Evolutionary conservation across 2,329 filamentous ascomycete species (phyloP).

Genomic region (Drechslera avenae): DNA sequence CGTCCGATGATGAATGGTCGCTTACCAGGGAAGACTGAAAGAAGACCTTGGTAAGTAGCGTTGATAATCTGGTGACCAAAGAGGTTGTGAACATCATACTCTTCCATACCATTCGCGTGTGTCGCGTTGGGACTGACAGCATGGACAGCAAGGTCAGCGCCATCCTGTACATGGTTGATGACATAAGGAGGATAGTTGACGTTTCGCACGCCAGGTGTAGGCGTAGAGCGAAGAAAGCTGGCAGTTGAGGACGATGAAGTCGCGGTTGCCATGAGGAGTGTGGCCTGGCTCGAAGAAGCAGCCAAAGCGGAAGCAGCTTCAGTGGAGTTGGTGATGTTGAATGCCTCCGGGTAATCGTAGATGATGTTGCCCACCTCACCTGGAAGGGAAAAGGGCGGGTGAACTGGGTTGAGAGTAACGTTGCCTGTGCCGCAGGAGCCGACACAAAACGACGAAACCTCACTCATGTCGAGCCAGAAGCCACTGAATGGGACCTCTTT

Average conservation of each 20-base stretch:
- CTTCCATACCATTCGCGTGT: constrained; percentile 71
- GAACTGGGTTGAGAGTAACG: constrained; percentile 69
- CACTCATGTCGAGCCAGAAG: constrained; percentile 67
- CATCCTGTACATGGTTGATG: constrained; percentile 72
- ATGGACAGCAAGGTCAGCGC: constrained; percentile 67
- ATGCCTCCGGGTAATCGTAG: constrained; percentile 69
- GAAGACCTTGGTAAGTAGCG: constrained; percentile 74
- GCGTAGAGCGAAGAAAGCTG: constrained; percentile 62
- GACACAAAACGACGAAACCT: constrained; percentile 68
- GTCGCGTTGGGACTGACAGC: constrained; percentile 79
- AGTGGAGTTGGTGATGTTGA: constrained; percentile 70
- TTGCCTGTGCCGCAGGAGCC: constrained; percentile 73
- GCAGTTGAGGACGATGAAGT: constrained; percentile 18
- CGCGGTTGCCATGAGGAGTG: constrained; percentile 37
- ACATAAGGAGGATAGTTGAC: constrained; percentile 77
- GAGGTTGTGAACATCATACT: constrained; percentile 86
- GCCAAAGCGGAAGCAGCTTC: constrained; percentile 67
- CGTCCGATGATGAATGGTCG: constrained; percentile 85
- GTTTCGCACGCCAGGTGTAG: constrained; percentile 67
- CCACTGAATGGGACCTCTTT: constrained; percentile 60
- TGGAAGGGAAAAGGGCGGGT: constrained; percentile 68
- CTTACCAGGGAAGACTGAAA: constrained; percentile 66
- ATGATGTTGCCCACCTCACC: constrained; percentile 67
- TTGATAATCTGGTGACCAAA: constrained; percentile 72
- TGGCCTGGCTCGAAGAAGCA: constrained; percentile 58